Conservation (phyloP, 2,329 filamentous ascomycete species). For the Fusarium agapanthi region DNA sequence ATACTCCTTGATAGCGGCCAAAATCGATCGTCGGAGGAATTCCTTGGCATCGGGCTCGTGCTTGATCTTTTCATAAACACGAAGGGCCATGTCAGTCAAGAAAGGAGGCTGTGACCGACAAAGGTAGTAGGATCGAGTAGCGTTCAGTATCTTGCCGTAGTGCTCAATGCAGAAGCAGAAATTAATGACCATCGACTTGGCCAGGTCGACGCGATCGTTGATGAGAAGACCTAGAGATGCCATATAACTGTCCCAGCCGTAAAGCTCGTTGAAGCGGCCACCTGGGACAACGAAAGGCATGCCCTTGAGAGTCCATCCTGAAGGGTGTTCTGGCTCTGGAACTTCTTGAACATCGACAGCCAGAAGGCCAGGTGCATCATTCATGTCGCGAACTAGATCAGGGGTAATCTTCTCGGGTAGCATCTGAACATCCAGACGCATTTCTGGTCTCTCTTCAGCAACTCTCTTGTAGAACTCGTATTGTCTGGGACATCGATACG, state of each 20-base stretch:
- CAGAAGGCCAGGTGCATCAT: conserved; percentile 85
- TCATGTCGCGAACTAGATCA: conserved; percentile 83
- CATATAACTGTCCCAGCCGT: conserved; percentile 99
- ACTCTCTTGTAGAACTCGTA: conserved; percentile 87
- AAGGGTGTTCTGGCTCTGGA: conserved; percentile 64
- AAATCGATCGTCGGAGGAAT: conserved; percentile 80
- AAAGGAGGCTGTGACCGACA: conserved; percentile 95
- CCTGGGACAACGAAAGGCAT: conserved; percentile 97
- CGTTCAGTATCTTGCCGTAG: conserved; percentile 98
- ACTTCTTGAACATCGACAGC: conserved; percentile 88
- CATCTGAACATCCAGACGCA: conserved; percentile 85
- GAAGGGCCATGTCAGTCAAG: conserved; percentile 94
- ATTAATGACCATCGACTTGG: conserved; percentile 94
- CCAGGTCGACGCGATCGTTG: conserved; percentile 84
- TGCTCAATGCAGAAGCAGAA: conserved; percentile 99
- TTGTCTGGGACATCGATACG: conserved; percentile 84
- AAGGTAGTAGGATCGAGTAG: conserved; percentile 95
- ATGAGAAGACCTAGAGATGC: conserved; percentile 88
- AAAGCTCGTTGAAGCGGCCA: conserved; percentile 96
- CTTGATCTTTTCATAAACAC: conserved; percentile 93
- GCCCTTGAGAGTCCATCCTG: conserved; percentile 77
- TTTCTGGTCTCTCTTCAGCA: conserved; percentile 79
- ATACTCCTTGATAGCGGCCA: conserved; percentile 97
- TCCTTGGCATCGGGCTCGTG: conserved; percentile 81
- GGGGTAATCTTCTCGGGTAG: conserved; percentile 81